Base-by-base conservation (phyloP, 176 grass and related monocot genomes). In the Themeda triandra region DNA sequence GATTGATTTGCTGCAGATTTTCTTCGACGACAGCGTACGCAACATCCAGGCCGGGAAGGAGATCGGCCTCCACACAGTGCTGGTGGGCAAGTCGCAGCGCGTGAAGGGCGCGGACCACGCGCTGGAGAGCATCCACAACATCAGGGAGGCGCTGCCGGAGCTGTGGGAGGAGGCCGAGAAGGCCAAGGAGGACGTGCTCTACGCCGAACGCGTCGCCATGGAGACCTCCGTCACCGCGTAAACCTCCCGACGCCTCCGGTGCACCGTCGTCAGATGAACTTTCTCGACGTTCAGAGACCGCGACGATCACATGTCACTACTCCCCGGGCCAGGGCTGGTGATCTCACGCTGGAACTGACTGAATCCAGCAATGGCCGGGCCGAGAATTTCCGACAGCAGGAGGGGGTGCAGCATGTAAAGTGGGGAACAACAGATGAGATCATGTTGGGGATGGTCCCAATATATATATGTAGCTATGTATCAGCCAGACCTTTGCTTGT, bases 11-110 rank as follows among this genome's bases (percentile, higher is more conserved):
- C 49, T 9, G 42, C 88, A 99, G 97, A 91, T 99, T 84, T 99
- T 99, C 91, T 96, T 99, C 72, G 97, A 99, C 64, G 97, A 99
- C 79, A 99, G 97, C 86, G 82, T 89, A 4, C 92, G 97, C 41
- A 99, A 99, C 71, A 83, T 99, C 45, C 88, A 89, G 88, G 88
- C 97, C 14, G 97, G 97, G 62, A 99, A 99, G 81, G 21, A 25
- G n/a, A 85, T 99, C 15, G 97, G 93, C 1, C 92, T 99, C 2
- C 91, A 96, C 71, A 99, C 97, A 6, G 97, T 99, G 75, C 77
- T 99, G 91, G 97, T 97, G 25, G 97, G 97, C 36, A 92, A 88
- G 29, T 88, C 93, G 68, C 81, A 96, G 29, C 87, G 91, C 10
- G 90, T 80, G 44, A 96, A 94, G 53, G 93, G 91, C 21, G 87